Evolutionary conservation across 2,329 filamentous ascomycete species (phyloP), one percentile per base, ranked within the genome.

Genomic region (Pleurostoma richardsiae): DNA sequence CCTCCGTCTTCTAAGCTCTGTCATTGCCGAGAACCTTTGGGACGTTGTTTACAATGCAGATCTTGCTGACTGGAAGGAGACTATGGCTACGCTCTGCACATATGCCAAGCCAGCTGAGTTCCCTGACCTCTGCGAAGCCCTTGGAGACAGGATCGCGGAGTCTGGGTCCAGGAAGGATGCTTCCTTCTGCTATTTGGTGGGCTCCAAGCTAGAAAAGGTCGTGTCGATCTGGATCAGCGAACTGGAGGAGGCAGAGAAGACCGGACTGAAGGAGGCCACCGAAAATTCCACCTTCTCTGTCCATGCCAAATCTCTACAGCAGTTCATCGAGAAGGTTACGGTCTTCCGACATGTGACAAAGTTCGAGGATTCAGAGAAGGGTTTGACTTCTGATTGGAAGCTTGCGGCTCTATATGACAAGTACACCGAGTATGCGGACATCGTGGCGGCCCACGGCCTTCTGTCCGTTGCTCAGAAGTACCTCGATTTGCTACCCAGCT

Each of bases 21-120:
- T 99, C 44, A 91, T 96, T 48, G 85, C 88, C 52, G 97, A 97
- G 75, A 96, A 99, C 60, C 77, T 99, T 2, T 97, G 92, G 94
- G 94, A 99, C 69, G 80, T 97, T 41, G 94, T 97, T 6, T 90
- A 97, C 70, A 99, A 99, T 60, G 94, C 92, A 6, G 88, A 96
- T 60, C 72, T 99, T 41, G 79, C 80, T 44, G 88, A 94, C 68
- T 99, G 94, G 95, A 97, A 95, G 70, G 94, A 97, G 67, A 85
- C 92, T 3, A 95, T 99, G 88, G 91, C 90, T 29, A 88, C 91
- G 1, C 73, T 99, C 45, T 99, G 94, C 77, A 97, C 94, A 1
- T 99, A 92, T 66, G 94, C 94, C 1, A 86, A 95, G 52, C 86
- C 90, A 40, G 80, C 81, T 38, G 92, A 99, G 57, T 99, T 99